A percentile compares a stretch with the other conserved stretches of the same genome.
phyloP scores from a whole-genome alignment of 2,329 filamentous ascomycete genomes.

The Cordyceps militaris region DNA sequence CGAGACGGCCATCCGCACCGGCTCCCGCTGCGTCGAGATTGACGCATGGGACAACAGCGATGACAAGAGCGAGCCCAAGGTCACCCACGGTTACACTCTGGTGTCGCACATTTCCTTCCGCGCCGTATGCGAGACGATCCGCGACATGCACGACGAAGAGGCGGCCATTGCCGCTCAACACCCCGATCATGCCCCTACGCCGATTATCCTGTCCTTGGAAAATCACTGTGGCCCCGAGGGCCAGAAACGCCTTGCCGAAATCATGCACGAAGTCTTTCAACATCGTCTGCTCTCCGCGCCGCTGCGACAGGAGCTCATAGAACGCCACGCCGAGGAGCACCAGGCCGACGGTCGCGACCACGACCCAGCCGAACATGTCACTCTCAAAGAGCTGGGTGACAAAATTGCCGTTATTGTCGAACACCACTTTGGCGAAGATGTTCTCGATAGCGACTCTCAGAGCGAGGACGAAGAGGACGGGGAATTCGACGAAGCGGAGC shows the following conservation, averaged over 20 bases:
- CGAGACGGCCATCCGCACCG: constrained; percentile 52
- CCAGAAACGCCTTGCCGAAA: constrained; percentile 53
- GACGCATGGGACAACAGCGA: constrained; percentile 64
- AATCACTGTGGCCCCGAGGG: constrained; percentile 57
- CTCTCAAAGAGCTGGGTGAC: constrained; percentile 50
- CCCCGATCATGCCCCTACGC: constrained; percentile 40
- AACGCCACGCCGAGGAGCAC: constrained; percentile 30
- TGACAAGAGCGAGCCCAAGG: constrained; percentile 56
- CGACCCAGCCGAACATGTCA: constrained; percentile 45
- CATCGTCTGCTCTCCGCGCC: constrained; percentile 51
- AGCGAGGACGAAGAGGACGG: constrained; percentile 32
- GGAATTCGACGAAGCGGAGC: constrained; percentile 21
- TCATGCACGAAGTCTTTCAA: constrained; percentile 59
- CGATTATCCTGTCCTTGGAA: constrained; percentile 59
- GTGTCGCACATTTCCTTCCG: constrained; percentile 61
- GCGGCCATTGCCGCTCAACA: constrained; percentile 31
- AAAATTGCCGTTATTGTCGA: constrained; percentile 64
- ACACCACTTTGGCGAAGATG: constrained; percentile 52
- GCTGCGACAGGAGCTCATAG: constrained; percentile 39
- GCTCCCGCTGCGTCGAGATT: constrained; percentile 65
- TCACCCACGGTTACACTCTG: constrained; percentile 63
- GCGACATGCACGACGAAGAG: constrained; percentile 55
- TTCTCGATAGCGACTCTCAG: constrained; percentile 30
- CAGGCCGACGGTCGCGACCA: constrained; percentile 38
- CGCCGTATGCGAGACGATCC: constrained; percentile 57